phyloP scores from a whole-genome alignment of 75 land plant species.

The Ceratopteris richardii region DNA sequence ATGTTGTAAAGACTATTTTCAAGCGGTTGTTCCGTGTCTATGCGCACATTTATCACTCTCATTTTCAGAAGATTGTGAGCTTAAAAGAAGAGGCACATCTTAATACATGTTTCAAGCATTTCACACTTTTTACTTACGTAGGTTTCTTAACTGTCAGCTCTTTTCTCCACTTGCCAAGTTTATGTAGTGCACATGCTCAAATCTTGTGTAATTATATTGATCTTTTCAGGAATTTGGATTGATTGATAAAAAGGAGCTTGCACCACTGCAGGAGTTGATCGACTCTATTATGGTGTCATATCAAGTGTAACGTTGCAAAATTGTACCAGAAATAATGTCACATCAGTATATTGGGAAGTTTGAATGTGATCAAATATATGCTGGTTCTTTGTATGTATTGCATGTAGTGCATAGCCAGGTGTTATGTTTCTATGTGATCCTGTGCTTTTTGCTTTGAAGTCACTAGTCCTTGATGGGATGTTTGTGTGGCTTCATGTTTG shows the following conservation, averaged over 20 bases:
- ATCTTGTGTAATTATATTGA: constrained; percentile 1
- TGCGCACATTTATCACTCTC: constrained; percentile 87
- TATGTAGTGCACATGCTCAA: neutral
- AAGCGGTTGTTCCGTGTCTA: constrained; percentile 84
- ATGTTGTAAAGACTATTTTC: constrained; percentile 70
- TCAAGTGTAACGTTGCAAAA: neutral
- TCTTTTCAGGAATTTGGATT: constrained; percentile 60
- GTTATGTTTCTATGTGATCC: too few relatives aligned
- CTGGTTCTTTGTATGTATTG: too few relatives aligned
- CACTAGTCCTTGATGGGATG: too few relatives aligned
- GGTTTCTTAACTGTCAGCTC: constrained; percentile 4
- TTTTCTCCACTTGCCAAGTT: neutral
- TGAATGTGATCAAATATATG: too few relatives aligned
- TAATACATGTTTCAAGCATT: constrained; percentile 91
- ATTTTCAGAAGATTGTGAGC: constrained; percentile 78
- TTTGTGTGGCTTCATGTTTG: too few relatives aligned
- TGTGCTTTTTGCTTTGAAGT: too few relatives aligned
- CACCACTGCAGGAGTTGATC: constrained; percentile 68
- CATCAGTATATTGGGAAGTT: too few relatives aligned
- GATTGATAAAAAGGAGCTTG: constrained; percentile 71
- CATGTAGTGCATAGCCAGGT: too few relatives aligned
- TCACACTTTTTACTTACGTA: constrained; percentile 72
- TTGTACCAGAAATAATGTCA: too few relatives aligned
- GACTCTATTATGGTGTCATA: constrained; percentile 50
- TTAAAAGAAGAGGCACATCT: constrained; percentile 89